Base-by-base conservation (phyloP, 495 filamentous ascomycete genomes). In the Aspergillus egyptiacus region DNA sequence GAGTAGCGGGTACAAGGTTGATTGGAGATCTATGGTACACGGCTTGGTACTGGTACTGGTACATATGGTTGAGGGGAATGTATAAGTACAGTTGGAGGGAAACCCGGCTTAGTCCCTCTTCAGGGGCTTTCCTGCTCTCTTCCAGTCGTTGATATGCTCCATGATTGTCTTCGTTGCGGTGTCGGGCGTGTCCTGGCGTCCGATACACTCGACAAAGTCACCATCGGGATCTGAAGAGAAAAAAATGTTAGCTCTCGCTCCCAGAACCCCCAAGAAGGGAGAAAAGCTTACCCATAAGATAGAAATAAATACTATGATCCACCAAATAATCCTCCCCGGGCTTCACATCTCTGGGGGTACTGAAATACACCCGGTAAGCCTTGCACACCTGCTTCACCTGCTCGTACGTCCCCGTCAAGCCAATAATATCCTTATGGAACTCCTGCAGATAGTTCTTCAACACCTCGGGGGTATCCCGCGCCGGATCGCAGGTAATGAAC, bases 221-320 rank as follows among this genome's bases (percentile, higher is more conserved):
- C 90, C 90, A 51, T 98, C 94, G 34, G 93, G 93, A 68, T 96
- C 90, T 85, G 25, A 27, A 31, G 9, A 59, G n/a, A n/a, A n/a
- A 10, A 10, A 34, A 24, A 35, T 35, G 25, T 37, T n/a, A 48
- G 22, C 10, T 24, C 18, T 33, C 25, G 15, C 22, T 1, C 15
- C 15, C 36, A 35, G 8, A n/a, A 13, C 11, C 15, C 6, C 8
- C 17, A 30, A 18, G 27, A 1, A 41, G 33, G 31, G 30, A 36
- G 43, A 31, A 15, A 2, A 17, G 70, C 79, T 66, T 68, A 85
- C 82, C 84, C 93, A 98, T 98, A 51, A 98, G 69, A 65, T 98
- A 98, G 62, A 98, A 98, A 74, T 98, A 98, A 54, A 98, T 97
- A 61, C 89, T 95, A 70, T 98, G 93, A 69, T 97, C 93, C 31